phyloP scores from a whole-genome alignment of 495 filamentous ascomycete species.

The Aspergillus cavernicola region DNA sequence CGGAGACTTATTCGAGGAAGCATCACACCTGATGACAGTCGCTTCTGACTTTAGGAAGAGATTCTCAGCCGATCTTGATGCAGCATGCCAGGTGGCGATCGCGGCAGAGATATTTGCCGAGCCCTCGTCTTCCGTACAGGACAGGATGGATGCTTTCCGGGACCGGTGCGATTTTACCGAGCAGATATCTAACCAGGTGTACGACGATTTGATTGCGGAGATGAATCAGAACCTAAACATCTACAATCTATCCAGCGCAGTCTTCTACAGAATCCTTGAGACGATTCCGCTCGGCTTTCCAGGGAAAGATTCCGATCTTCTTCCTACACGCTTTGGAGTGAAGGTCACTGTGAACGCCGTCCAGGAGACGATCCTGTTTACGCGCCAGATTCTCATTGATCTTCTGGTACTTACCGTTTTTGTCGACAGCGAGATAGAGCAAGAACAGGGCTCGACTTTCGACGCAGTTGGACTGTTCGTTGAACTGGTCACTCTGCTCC shows the following conservation, averaged over 20 bases:
- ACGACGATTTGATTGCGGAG: conserved; percentile 37
- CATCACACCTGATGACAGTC: conserved; percentile 52
- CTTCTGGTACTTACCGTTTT: conserved; percentile 81
- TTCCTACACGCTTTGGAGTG: conserved; percentile 64
- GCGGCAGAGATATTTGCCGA: conserved; percentile 68
- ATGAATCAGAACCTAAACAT: conserved; percentile 39
- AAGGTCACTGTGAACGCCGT: conserved; percentile 68
- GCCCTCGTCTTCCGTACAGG: conserved; percentile 57
- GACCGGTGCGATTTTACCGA: conserved; percentile 67
- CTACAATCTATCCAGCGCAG: conserved; percentile 44
- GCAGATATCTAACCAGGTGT: conserved; percentile 71
- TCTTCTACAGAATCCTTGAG: conserved; percentile 49
- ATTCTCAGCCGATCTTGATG: conserved; percentile 60
- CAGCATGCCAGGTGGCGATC: conserved; percentile 56
- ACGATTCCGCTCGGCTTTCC: conserved; percentile 36
- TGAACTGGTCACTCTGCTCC: conserved; percentile 61
- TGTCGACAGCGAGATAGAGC: conserved; percentile 72
- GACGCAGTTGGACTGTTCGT: conserved; percentile 65
- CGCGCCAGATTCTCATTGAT: conserved; percentile 64
- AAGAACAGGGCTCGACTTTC: conserved; percentile 61
- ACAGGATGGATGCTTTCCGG: conserved; percentile 67
- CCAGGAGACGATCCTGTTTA: conserved; percentile 71
- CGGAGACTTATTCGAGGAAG: conserved; percentile 32
- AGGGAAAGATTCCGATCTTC: conserved; percentile 44
- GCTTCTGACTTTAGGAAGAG: conserved; percentile 53